A percentile compares a stretch with the other conserved stretches of the same genome.
phyloP scores from a whole-genome alignment of 257 asterid species.

The Plantago elongata region DNA sequence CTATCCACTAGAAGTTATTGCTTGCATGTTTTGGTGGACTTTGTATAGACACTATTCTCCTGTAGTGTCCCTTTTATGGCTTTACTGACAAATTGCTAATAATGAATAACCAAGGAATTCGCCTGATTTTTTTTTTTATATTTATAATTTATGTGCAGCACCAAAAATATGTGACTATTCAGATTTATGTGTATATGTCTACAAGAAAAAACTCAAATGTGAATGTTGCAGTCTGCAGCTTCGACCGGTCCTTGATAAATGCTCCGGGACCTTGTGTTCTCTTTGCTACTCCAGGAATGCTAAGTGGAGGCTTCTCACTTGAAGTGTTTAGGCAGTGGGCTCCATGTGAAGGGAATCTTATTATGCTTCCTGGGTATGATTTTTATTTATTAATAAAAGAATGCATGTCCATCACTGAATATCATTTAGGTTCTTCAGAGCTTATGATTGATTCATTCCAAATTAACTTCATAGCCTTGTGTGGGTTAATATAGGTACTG shows the following conservation, averaged over 20 bases:
- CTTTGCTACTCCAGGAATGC: slow-evolving; percentile 96
- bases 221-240: slow-evolving; percentile 55
- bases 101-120: not conserved
- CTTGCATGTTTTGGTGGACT: not conserved
- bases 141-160: not conserved
- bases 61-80: not conserved
- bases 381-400: not conserved
- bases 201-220: slow-evolving; percentile 17
- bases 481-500: slow-evolving; percentile 48
- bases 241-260: slow-evolving; percentile 74
- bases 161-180: not conserved
- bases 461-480: slow-evolving; percentile 14
- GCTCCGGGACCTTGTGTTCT: slow-evolving; percentile 96
- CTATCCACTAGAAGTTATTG: not conserved
- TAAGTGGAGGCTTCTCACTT: slow-evolving; percentile 90
- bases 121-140: not conserved
- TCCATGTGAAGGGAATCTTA: slow-evolving; percentile 71
- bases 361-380: slow-evolving; percentile 80
- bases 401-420: not conserved
- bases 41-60: not conserved
- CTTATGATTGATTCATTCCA: slow-evolving; percentile 4
- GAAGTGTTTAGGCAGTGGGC: slow-evolving; percentile 97
- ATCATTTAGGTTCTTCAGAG: slow-evolving; percentile 1
- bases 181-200: not conserved
- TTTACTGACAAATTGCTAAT: not conserved